Evolutionary conservation across 2,329 filamentous ascomycete species (phyloP).

Genomic region (Pyricularia sp.): DNA sequence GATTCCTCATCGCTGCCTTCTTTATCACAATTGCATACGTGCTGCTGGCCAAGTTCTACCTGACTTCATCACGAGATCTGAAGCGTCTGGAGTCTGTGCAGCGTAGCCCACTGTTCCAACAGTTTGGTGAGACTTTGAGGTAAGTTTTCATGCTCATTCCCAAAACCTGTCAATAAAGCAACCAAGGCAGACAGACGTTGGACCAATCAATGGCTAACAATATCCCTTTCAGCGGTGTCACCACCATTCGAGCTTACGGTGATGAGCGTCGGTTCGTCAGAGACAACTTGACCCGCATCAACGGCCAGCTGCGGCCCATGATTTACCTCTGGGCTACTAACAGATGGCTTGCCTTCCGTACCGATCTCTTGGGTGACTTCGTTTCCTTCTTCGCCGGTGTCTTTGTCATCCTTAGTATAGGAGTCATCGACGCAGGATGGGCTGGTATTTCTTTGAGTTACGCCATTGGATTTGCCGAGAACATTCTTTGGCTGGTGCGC

Average conservation of each 20-base stretch:
- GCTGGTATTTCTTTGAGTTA: constrained; percentile 93
- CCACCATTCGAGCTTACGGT: constrained; percentile 92
- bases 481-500: constrained; percentile 91
- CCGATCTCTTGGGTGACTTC: constrained; percentile 81
- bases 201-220: not conserved
- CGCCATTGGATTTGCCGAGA: constrained; percentile 93
- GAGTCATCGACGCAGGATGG: constrained; percentile 77
- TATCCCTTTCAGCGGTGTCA: constrained; percentile 61
- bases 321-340: constrained; percentile 96
- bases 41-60: constrained; percentile 76
- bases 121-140: constrained; percentile 83
- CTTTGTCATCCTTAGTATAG: constrained; percentile 79
- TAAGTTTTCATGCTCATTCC: not conserved
- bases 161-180: not conserved
- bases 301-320: constrained; percentile 85
- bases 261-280: constrained; percentile 89
- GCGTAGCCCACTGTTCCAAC: constrained; percentile 90
- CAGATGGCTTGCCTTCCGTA: constrained; percentile 89
- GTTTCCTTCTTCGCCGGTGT: constrained; percentile 90
- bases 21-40: constrained; percentile 82
- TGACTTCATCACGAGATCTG: constrained; percentile 85
- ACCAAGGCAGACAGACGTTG: not conserved
- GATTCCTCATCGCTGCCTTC: constrained; percentile 76
- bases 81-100: constrained; percentile 93
- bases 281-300: constrained; percentile 81